Evolutionary conservation across 345 rosid genomes (phyloP).

Genomic region (Camelina hispida): DNA sequence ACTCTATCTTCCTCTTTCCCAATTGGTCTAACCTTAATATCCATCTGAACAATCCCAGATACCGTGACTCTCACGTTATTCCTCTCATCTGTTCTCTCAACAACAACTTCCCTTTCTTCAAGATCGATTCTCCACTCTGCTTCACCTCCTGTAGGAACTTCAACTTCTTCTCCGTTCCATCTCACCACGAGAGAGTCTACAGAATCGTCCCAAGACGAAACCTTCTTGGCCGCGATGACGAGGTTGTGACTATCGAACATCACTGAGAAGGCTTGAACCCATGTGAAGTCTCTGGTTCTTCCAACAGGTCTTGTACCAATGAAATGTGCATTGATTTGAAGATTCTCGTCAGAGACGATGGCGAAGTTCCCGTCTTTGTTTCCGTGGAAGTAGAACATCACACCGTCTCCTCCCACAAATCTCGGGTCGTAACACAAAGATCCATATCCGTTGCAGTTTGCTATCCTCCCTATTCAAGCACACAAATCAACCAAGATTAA

Average conservation of each 20-base stretch:
- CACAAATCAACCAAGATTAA: neutral
- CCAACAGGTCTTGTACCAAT: constrained; percentile 63
- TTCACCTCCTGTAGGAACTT: constrained; percentile 50
- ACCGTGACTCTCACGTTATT: constrained; percentile 55
- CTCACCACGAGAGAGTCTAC: constrained; percentile 55
- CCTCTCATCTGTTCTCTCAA: constrained; percentile 62
- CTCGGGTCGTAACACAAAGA: constrained; percentile 83
- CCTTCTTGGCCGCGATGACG: constrained; percentile 58
- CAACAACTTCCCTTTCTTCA: constrained; percentile 39
- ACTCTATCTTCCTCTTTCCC: constrained; percentile 60
- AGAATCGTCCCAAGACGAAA: constrained; percentile 53
- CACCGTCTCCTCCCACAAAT: constrained; percentile 81
- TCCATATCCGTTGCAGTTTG: constrained; percentile 63
- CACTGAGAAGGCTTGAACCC: constrained; percentile 74
- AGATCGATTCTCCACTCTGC: constrained; percentile 51
- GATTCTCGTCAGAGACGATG: constrained; percentile 62
- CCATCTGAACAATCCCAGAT: constrained; percentile 51
- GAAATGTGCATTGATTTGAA: constrained; percentile 75
- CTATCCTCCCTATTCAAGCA: constrained; percentile 51
- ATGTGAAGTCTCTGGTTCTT: constrained; percentile 68
- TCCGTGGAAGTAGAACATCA: constrained; percentile 85
- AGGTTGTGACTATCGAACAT: constrained; percentile 64
- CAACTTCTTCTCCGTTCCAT: constrained; percentile 51
- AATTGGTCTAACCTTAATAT: constrained; percentile 60
- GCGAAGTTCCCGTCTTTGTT: constrained; percentile 68